Conservation (phyloP, 768 basidiomycete genomes). For the Rhizopogon vulgaris region DNA sequence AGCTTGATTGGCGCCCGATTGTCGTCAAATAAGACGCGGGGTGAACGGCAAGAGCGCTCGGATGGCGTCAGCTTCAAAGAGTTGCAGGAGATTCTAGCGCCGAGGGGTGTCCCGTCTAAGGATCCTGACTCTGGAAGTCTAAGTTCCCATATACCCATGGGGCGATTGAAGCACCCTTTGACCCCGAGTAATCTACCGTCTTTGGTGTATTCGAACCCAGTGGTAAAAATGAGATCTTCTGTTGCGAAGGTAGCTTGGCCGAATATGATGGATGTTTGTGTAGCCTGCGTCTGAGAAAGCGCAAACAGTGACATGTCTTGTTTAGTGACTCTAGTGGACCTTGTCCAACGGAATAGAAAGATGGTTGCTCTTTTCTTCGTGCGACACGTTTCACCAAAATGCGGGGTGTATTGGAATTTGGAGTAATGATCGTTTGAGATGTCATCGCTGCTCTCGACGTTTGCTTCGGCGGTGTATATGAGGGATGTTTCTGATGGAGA, state of each 20-base stretch:
- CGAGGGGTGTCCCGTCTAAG: constrained; percentile 3
- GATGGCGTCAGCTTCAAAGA: constrained; percentile 35
- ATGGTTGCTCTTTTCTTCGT: constrained; percentile 46
- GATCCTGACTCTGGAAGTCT: constrained; percentile 14
- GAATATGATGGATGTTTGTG: constrained; percentile 30
- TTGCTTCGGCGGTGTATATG: constrained; percentile 58
- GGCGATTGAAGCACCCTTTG: constrained; percentile 55
- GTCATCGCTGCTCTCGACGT: constrained; percentile 13
- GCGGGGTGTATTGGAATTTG: constrained; percentile 51
- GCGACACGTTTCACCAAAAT: constrained; percentile 57
- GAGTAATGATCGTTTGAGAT: constrained; percentile 22
- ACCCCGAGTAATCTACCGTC: constrained; percentile 58
- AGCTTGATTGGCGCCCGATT: constrained; percentile 22
- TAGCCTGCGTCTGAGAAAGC: constrained; percentile 8
- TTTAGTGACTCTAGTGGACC: constrained; percentile 6
- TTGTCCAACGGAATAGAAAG: constrained; percentile 48
- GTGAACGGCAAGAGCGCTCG: constrained; percentile 51
- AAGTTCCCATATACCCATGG: constrained; percentile 51
- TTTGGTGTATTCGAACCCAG: constrained; percentile 52
- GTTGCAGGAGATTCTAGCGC: constrained; percentile 13
- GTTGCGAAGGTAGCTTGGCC: constrained; percentile 53
- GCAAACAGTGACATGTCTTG: constrained; percentile 7
- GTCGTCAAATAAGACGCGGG: constrained; percentile 35
- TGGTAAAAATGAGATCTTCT: constrained; percentile 41
- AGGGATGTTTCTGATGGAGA: constrained; percentile 45